Conservation (phyloP, 2,329 filamentous ascomycete species). For the Fusarium sp. region DNA sequence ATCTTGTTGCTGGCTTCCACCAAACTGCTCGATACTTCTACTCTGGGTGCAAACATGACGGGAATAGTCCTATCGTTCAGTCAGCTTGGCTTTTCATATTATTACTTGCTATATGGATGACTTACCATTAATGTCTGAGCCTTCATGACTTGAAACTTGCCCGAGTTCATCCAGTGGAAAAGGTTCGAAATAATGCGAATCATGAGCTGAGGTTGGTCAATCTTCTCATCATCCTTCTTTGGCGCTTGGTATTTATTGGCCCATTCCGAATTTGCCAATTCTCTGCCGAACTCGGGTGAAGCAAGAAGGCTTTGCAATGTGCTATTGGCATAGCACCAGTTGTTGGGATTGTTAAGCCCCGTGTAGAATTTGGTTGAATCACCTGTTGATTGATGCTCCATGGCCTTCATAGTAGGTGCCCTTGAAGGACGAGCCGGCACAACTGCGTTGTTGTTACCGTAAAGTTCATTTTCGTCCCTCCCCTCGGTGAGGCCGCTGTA, state of each 20-base stretch:
- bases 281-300: conserved; percentile 74
- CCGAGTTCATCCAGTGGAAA: conserved; percentile 66
- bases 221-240: conserved; percentile 68
- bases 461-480: conserved; percentile 50
- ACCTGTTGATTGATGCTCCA: conserved; percentile 59
- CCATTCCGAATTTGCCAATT: conserved; percentile 70
- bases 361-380: conserved; percentile 52
- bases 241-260: conserved; percentile 74
- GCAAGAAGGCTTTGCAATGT: conserved; percentile 84
- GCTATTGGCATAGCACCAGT: conserved; percentile 94
- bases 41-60: conserved; percentile 51
- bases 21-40: conserved; percentile 63
- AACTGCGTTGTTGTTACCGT: conserved; percentile 55
- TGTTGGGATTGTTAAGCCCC: conserved; percentile 82
- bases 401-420: conserved; percentile 51
- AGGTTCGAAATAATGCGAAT: conserved; percentile 69
- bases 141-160: conserved; percentile 62
- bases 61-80: conserved; percentile 63
- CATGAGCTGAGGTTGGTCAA: conserved; percentile 67
- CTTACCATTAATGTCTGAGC: conserved; percentile 69
- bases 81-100: conserved; percentile 36
- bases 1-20: conserved; percentile 84
- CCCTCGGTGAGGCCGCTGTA: conserved; percentile 77
- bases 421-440: conserved; percentile 52
- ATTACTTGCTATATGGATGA: conserved; percentile 1